Percentiles rank a stretch among this genome's conserved stretches.
phyloP scores from a whole-genome alignment of 1,284 basidiomycete species.

The Irpex lacteus region DNA sequence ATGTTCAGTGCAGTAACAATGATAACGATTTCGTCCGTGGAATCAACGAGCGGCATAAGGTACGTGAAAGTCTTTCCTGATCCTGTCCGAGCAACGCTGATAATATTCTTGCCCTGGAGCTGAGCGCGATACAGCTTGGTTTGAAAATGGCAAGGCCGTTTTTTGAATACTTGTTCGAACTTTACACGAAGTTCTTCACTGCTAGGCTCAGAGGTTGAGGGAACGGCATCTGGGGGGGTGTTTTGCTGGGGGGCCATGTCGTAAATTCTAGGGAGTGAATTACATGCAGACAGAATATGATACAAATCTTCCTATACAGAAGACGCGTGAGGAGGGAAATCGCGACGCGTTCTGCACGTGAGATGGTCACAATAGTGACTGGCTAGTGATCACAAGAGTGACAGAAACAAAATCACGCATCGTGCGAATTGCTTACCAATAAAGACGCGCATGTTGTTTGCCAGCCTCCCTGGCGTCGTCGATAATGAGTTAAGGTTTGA shows the following conservation, averaged over 20 bases:
- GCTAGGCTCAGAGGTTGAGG: neutral
- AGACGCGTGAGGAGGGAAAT: too few relatives aligned
- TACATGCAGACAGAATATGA: too few relatives aligned
- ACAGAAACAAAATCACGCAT: neutral
- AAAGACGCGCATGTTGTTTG: neutral
- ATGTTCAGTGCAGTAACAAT: slow-evolving; percentile 20
- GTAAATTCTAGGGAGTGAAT: too few relatives aligned
- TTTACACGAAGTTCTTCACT: neutral
- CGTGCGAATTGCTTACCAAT: neutral
- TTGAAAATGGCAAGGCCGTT: neutral
- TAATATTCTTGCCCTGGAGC: neutral
- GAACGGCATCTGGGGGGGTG: too few relatives aligned
- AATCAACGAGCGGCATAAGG: slow-evolving; percentile 11
- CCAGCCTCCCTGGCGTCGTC: neutral
- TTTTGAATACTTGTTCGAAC: neutral
- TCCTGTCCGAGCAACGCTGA: slow-evolving; percentile 9
- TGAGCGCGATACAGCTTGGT: neutral
- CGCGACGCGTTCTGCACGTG: neutral
- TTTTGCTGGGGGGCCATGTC: too few relatives aligned
- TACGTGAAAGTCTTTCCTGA: slow-evolving; percentile 16
- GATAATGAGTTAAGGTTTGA: neutral
- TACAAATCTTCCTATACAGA: too few relatives aligned
- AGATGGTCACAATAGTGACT: neutral
- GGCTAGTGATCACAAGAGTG: neutral
- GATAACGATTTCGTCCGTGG: neutral